phyloP scores from a whole-genome alignment of 148 eudicot genomes.

The Rhododendron simsii region DNA sequence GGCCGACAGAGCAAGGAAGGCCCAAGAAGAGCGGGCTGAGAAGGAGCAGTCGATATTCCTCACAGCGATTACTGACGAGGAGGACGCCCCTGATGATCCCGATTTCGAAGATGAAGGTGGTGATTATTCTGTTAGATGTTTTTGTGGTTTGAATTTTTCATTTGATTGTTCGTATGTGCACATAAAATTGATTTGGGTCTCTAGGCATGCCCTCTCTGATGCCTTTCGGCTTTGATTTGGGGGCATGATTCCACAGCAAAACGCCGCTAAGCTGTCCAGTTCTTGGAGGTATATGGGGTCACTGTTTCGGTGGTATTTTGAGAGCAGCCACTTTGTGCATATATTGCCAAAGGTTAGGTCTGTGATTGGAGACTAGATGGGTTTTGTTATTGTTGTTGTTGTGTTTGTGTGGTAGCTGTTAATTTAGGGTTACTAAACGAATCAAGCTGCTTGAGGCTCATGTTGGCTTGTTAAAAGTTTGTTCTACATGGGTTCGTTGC shows the following conservation, averaged over 20 bases:
- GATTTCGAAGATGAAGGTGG: background rate
- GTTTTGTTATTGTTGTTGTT: no score
- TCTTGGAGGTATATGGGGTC: background rate
- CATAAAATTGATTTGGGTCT: no score
- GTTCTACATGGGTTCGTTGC: background rate
- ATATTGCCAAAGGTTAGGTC: background rate
- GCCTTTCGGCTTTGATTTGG: no score
- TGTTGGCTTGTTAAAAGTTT: no score
- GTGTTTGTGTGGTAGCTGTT: no score
- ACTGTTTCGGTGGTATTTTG: no score
- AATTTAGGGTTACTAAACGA: no score
- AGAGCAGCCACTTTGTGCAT: background rate
- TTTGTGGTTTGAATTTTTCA: background rate
- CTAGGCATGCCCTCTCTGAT: no score
- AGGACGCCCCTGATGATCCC: slow-evolving; percentile 57
- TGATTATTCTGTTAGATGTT: background rate
- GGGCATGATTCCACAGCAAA: no score
- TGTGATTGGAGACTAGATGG: background rate
- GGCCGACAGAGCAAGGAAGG: slow-evolving; percentile 61
- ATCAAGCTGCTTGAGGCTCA: no score
- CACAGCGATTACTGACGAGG: slow-evolving; percentile 64
- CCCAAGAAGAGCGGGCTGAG: slow-evolving; percentile 54
- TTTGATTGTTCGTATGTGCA: no score
- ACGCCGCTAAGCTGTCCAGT: no score
- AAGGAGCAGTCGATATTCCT: slow-evolving; percentile 63